A percentile compares a stretch with the other conserved stretches of the same genome.
These are phyloP conservation scores for Phytophthora citrophthora DNA, from an alignment of 352 stramenopile species.

Conservation along the genomic window DNA sequence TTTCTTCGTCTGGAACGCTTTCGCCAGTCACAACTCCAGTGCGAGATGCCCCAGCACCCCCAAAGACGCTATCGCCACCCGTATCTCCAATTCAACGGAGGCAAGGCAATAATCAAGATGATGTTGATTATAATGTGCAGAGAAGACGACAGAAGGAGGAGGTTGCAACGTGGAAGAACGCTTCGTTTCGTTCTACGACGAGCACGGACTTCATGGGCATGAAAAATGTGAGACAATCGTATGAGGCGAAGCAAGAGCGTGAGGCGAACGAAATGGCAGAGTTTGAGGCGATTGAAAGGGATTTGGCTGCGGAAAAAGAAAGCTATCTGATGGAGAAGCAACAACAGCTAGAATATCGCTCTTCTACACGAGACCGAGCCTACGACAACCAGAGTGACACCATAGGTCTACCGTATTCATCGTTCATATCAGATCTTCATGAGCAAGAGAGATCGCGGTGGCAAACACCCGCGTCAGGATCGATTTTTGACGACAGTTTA, in stretches of 20 bases:
- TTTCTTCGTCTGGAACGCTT: conserved; percentile 22
- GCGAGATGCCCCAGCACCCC: neutral
- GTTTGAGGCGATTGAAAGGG: conserved; percentile 78
- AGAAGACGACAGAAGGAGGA: conserved; percentile 10
- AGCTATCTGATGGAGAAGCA: conserved; percentile 57
- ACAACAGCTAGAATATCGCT: conserved; percentile 14
- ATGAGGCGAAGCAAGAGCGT: conserved; percentile 54
- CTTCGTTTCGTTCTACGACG: conserved; percentile 30
- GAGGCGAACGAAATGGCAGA: conserved; percentile 80
- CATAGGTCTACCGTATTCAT: conserved; percentile 31
- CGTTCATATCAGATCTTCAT: conserved; percentile 34
- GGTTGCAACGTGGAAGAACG: conserved; percentile 30
- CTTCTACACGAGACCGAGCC: conserved; percentile 5
- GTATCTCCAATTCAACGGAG: conserved; percentile 22
- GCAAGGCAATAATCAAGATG: conserved; percentile 5
- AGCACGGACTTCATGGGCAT: conserved; percentile 72
- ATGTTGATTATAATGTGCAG: neutral
- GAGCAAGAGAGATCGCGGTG: conserved; percentile 26
- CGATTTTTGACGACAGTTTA: conserved; percentile 39
- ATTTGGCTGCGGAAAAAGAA: conserved; percentile 68
- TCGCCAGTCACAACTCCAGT: conserved; percentile 20
- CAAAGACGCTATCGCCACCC: conserved; percentile 25
- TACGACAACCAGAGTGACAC: conserved; percentile 19
- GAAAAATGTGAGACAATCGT: conserved; percentile 56
- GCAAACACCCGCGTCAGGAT: conserved; percentile 7